Evolutionary conservation across 2,329 filamentous ascomycete genomes (phyloP).

Genomic region (Penicillium freii): DNA sequence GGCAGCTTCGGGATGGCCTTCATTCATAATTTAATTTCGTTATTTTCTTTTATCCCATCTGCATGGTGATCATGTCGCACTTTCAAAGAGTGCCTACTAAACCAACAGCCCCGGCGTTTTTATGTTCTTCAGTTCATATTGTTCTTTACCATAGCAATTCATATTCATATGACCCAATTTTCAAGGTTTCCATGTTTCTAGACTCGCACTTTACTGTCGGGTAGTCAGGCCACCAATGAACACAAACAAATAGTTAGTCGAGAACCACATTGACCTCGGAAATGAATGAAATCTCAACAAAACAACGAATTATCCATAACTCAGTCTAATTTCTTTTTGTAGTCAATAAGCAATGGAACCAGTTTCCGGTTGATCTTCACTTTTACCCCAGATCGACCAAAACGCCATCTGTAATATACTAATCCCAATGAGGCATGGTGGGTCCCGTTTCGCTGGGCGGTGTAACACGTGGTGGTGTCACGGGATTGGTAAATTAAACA

Average conservation of each 20-base stretch:
- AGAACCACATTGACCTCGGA: background rate
- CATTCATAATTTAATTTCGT: conserved; percentile 11
- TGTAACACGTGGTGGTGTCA: conserved; percentile 21
- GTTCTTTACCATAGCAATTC: conserved; percentile 8
- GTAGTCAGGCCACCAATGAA: background rate
- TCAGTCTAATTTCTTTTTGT: background rate
- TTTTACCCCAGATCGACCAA: conserved; percentile 26
- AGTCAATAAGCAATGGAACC: background rate
- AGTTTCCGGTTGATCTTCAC: conserved; percentile 4
- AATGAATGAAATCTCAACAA: background rate
- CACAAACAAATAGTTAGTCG: background rate
- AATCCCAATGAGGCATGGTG: background rate
- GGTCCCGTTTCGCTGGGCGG: background rate
- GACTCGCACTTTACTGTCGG: background rate
- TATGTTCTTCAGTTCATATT: background rate
- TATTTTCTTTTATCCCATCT: background rate
- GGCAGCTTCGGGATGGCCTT: conserved; percentile 32
- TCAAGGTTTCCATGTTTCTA: conserved; percentile 7
- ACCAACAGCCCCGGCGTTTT: conserved; percentile 6
- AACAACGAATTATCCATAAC: too few relatives aligned
- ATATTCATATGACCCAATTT: conserved; percentile 3
- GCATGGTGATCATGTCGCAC: conserved; percentile 4
- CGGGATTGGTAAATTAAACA: background rate
- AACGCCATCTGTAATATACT: background rate
- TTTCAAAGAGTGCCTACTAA: background rate